Evolutionary conservation across 345 rosid species (phyloP).

Genomic region (Brassica napus): Da-Ae NC_063450.1:48140001-48140500

Average conservation of each 20-base stretch:
- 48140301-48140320: constrained; percentile 77
- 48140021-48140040: constrained; percentile 85
- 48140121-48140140: constrained; percentile 98
- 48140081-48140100: constrained; percentile 94
- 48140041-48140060: constrained; percentile 91
- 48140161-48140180: constrained; percentile 14
- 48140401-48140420: neutral
- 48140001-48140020: constrained; percentile 1
- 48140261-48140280: constrained; percentile 93
- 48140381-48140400: constrained; percentile 1
- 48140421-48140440: neutral
- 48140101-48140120: constrained; percentile 96
- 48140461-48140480: constrained; percentile 58
- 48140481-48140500: constrained; percentile 73
- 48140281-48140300: constrained; percentile 82
- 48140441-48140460: neutral
- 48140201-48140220: constrained; percentile 55
- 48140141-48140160: constrained; percentile 69
- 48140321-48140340: constrained; percentile 93
- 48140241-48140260: constrained; percentile 99
- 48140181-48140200: constrained; percentile 19
- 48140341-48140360: constrained; percentile 81
- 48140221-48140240: constrained; percentile 91
- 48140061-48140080: constrained; percentile 98
- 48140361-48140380: constrained; percentile 58